These are phyloP conservation scores for Carallia pectinifolia DNA, from an alignment of 345 rosid genomes.

Conservation along the genomic window DNA sequence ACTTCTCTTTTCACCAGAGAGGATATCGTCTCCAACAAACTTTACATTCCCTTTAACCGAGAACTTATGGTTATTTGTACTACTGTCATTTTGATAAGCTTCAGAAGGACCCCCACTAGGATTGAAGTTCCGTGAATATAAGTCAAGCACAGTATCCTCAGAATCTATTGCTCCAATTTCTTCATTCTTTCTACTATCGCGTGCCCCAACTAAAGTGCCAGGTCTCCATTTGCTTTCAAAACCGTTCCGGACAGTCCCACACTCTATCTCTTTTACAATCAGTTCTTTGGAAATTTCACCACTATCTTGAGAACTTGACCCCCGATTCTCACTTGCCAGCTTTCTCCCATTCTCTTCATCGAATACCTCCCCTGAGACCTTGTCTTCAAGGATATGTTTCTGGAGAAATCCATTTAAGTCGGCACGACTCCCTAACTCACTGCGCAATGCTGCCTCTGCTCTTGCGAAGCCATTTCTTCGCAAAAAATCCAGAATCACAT, in stretches of 20 bases:
- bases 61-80: conserved; percentile 29
- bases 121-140: conserved; percentile 52
- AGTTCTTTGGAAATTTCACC: conserved; percentile 70
- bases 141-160: conserved; percentile 49
- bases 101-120: conserved; percentile 44
- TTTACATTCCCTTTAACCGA: conserved; percentile 43
- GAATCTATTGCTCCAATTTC: conserved; percentile 38
- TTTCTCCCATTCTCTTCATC: conserved; percentile 41
- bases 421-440: conserved; percentile 66
- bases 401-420: conserved; percentile 76
- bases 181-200: conserved; percentile 41
- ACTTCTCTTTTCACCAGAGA: conserved; percentile 52
- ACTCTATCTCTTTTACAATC: conserved; percentile 83
- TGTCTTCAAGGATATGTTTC: conserved; percentile 56
- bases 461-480: conserved; percentile 70
- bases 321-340: conserved; percentile 25
- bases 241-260: conserved; percentile 60
- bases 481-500: conserved; percentile 78
- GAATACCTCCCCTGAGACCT: conserved; percentile 37
- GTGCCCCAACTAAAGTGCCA: conserved; percentile 44
- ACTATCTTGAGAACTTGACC: conserved; percentile 39
- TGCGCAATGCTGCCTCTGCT: conserved; percentile 94
- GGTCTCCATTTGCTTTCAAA: conserved; percentile 59
- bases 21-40: conserved; percentile 55
- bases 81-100: conserved; percentile 39